A percentile compares a stretch with the other conserved stretches of the same genome.
Conservation (phyloP, 2,329 filamentous ascomycete genomes). For the Hypoxylon sp. region DNA sequence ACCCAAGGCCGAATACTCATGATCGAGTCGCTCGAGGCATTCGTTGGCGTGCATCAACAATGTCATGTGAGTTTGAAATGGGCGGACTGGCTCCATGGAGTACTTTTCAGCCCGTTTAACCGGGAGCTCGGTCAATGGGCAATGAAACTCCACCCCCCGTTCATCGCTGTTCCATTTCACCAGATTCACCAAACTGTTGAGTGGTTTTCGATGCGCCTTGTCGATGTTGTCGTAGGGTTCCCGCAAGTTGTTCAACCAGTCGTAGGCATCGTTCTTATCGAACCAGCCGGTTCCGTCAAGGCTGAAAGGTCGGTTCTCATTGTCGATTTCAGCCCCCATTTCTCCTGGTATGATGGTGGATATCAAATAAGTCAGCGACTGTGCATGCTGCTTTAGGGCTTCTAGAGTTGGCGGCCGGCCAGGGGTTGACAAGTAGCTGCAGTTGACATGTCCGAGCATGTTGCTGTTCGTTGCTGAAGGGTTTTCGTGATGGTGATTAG, state of each 20-base stretch:
- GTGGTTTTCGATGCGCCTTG: constrained; percentile 60
- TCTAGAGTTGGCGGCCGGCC: constrained; percentile 67
- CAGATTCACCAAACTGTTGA: constrained; percentile 62
- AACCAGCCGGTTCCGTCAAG: constrained; percentile 49
- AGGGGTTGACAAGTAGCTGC: constrained; percentile 68
- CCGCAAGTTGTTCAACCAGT: constrained; percentile 68
- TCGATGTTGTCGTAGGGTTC: constrained; percentile 64
- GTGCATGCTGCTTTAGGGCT: constrained; percentile 71
- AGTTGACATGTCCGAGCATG: constrained; percentile 66
- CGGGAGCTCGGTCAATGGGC: constrained; percentile 56
- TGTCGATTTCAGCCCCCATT: constrained; percentile 51
- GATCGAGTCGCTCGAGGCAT: constrained; percentile 70
- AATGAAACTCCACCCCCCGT: constrained; percentile 59
- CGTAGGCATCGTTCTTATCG: constrained; percentile 63
- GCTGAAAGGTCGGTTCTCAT: constrained; percentile 31
- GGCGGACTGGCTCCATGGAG: constrained; percentile 46
- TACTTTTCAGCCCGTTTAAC: constrained; percentile 43
- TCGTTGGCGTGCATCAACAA: constrained; percentile 70
- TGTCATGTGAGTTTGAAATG: constrained; percentile 62
- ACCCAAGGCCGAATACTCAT: constrained; percentile 68
- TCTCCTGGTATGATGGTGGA: constrained; percentile 60
- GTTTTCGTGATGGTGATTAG: constrained; percentile 56
- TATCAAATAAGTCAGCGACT: constrained; percentile 68
- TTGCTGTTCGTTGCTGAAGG: constrained; percentile 44
- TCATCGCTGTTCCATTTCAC: constrained; percentile 59